Evolutionary conservation across 805 yeast genomes (phyloP).

Genomic region (Candida krabiensis): DNA sequence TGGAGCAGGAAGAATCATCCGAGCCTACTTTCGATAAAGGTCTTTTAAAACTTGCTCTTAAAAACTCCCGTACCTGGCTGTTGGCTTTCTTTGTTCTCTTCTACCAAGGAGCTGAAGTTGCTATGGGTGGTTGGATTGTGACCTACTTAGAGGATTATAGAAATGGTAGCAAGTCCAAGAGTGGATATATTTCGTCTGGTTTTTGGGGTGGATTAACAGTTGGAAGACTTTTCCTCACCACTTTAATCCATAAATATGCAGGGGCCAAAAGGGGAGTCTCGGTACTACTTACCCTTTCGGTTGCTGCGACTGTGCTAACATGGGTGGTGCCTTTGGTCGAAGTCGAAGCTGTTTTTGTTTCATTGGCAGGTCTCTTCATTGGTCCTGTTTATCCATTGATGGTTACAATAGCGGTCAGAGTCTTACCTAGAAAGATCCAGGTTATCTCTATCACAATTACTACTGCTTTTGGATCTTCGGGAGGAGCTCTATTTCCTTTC

Average conservation of each 20-base stretch:
- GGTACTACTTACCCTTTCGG: conserved; percentile 34
- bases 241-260: conserved; percentile 35
- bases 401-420: conserved; percentile 43
- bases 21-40: conserved; percentile 28
- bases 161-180: conserved; percentile 42
- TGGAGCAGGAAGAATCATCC: conserved; percentile 8
- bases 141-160: conserved; percentile 60
- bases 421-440: conserved; percentile 52
- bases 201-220: conserved; percentile 71
- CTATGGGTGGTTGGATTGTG: conserved; percentile 70
- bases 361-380: conserved; percentile 56
- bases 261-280: conserved; percentile 48
- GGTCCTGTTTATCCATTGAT: conserved; percentile 68
- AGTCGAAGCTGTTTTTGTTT: conserved; percentile 46
- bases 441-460: conserved; percentile 49
- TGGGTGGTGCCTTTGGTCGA: conserved; percentile 49
- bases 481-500: conserved; percentile 59
- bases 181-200: conserved; percentile 67
- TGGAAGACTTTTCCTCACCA: conserved; percentile 57
- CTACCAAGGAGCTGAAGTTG: conserved; percentile 69
- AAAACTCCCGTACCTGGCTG: conserved; percentile 42
- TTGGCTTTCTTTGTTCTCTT: conserved; percentile 55
- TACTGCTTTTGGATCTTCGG: conserved; percentile 57
- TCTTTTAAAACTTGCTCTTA: conserved; percentile 39
- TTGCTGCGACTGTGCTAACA: conserved; percentile 40